Conservation (phyloP, 495 filamentous ascomycete species). For the Annulohypoxylon nitens region DNA sequence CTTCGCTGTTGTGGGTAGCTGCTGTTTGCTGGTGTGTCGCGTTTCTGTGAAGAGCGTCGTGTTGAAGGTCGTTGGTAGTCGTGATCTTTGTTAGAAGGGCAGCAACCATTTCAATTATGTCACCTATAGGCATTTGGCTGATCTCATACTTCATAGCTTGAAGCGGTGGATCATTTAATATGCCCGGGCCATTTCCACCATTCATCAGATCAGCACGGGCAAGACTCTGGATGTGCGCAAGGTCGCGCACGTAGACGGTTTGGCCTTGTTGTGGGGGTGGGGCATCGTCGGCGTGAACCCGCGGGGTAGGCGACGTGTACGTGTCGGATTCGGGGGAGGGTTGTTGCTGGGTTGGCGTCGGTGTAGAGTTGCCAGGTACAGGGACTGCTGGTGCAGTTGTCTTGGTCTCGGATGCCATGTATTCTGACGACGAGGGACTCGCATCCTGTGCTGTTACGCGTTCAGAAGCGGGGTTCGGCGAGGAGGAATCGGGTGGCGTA, state of each 20-base stretch:
- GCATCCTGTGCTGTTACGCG: slow-evolving; percentile 53
- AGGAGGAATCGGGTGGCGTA: slow-evolving; percentile 63
- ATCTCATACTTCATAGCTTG: slow-evolving; percentile 86
- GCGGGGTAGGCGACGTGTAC: slow-evolving; percentile 40
- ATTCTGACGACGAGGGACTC: slow-evolving; percentile 45
- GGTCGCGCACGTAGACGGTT: slow-evolving; percentile 81
- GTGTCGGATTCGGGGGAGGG: slow-evolving; percentile 73
- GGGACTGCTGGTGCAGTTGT: slow-evolving; percentile 47
- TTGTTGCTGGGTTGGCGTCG: slow-evolving; percentile 55
- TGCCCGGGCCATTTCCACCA: slow-evolving; percentile 59
- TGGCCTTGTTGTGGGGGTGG: slow-evolving; percentile 51
- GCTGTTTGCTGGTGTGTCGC: slow-evolving; percentile 62
- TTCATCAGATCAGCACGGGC: slow-evolving; percentile 78
- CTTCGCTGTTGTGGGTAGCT: slow-evolving; percentile 66
- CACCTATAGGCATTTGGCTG: slow-evolving; percentile 95
- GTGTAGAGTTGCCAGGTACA: slow-evolving; percentile 53
- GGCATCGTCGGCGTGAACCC: slow-evolving; percentile 45
- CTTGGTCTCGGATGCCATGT: slow-evolving; percentile 55
- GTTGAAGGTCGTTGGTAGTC: slow-evolving; percentile 93
- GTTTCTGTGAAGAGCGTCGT: slow-evolving; percentile 73
- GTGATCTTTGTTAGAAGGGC: slow-evolving; percentile 99
- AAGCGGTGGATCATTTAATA: slow-evolving; percentile 62
- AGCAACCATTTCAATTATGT: slow-evolving; percentile 99
- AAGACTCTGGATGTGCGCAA: slow-evolving; percentile 91
- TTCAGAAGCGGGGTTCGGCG: slow-evolving; percentile 57